Conservation (phyloP, 2,329 filamentous ascomycete species). For the Ophiocordyceps sinensis region DNA sequence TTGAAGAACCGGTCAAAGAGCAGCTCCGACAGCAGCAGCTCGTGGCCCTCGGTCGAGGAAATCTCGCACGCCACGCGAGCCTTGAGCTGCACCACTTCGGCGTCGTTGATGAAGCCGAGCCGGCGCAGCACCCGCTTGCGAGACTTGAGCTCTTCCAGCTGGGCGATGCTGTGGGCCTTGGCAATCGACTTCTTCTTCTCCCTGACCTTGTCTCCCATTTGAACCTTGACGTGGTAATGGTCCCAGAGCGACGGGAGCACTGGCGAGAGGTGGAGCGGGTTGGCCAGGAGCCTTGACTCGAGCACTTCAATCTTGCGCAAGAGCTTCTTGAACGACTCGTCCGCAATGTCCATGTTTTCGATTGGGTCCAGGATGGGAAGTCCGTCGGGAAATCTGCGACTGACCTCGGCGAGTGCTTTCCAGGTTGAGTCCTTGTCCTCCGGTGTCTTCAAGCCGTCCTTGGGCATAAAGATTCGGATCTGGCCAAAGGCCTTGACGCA, state of each 20-base stretch:
- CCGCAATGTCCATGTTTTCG: slow-evolving; percentile 89
- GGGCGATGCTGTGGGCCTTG: slow-evolving; percentile 73
- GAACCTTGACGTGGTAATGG: slow-evolving; percentile 71
- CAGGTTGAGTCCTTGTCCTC: slow-evolving; percentile 54
- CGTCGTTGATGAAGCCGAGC: slow-evolving; percentile 88
- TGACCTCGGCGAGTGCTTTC: slow-evolving; percentile 62
- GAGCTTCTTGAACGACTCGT: slow-evolving; percentile 86
- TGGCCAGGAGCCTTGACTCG: slow-evolving; percentile 76
- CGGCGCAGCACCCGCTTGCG: slow-evolving; percentile 90
- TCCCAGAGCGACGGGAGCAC: slow-evolving; percentile 73
- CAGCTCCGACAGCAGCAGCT: slow-evolving; percentile 81
- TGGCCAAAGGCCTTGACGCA: slow-evolving; percentile 77
- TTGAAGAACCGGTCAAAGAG: slow-evolving; percentile 98
- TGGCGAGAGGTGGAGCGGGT: slow-evolving; percentile 83
- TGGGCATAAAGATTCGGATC: slow-evolving; percentile 68
- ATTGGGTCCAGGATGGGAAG: slow-evolving; percentile 81
- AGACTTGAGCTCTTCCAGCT: slow-evolving; percentile 91
- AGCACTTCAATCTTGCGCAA: slow-evolving; percentile 93
- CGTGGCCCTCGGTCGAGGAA: slow-evolving; percentile 78
- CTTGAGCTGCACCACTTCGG: slow-evolving; percentile 91
- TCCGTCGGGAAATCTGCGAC: slow-evolving; percentile 82
- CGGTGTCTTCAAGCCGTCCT: slow-evolving; percentile 49
- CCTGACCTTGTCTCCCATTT: slow-evolving; percentile 67
- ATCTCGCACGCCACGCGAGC: slow-evolving; percentile 96
- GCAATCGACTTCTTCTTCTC: slow-evolving; percentile 74